Evolutionary conservation across 805 yeast genomes (phyloP).

Genomic region (Cephaloascus fragrans): DNA sequence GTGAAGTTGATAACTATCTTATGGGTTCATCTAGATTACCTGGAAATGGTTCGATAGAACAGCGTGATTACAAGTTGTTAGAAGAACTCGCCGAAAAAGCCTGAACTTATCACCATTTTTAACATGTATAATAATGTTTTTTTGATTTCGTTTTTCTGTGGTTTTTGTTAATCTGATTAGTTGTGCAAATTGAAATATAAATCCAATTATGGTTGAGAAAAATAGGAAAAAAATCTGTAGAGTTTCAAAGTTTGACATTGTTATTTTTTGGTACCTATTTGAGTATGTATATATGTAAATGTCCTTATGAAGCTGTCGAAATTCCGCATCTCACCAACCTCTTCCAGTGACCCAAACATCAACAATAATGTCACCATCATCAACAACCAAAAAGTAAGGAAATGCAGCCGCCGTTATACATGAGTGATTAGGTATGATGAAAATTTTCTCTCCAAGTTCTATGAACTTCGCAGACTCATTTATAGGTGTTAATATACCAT

Average conservation of each 20-base stretch:
- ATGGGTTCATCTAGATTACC: conserved; percentile 79
- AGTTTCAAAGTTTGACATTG: no score
- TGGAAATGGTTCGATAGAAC: conserved; percentile 87
- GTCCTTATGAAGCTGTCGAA: no score
- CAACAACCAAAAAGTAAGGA: conserved; percentile 46
- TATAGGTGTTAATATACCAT: conserved; percentile 56
- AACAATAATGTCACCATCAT: conserved; percentile 35
- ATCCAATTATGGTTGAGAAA: no score
- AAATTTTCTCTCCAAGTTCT: conserved; percentile 45
- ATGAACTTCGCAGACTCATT: conserved; percentile 24
- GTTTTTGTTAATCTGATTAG: no score
- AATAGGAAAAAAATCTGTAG: no score
- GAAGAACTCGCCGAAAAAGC: conserved; percentile 67
- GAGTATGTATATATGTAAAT: no score
- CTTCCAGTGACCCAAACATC: conserved; percentile 62
- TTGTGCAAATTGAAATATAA: no score
- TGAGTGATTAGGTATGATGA: conserved; percentile 58
- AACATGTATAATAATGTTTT: no score
- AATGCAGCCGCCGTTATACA: conserved; percentile 63
- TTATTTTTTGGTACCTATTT: no score
- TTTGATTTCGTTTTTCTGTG: no score
- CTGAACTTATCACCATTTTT: no score
- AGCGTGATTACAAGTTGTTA: conserved; percentile 67
- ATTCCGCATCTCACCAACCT: conserved; percentile 29
- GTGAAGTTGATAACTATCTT: conserved; percentile 76